phyloP scores from a whole-genome alignment of 805 yeast genomes.

The Lachancea thermotolerans region DNA sequence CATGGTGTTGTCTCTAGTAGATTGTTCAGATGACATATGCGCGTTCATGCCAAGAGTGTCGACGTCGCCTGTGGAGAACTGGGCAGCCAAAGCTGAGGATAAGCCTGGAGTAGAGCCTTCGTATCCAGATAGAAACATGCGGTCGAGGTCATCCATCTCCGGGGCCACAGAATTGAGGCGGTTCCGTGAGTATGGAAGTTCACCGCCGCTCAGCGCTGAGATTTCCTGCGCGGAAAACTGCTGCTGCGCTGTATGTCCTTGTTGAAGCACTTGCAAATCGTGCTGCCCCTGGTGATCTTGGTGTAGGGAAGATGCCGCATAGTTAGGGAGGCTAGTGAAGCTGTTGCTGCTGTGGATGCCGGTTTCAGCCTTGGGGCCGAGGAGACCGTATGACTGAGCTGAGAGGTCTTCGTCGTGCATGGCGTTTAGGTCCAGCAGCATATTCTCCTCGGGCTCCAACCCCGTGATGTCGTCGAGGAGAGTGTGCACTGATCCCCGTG shows the following conservation, averaged over 20 bases:
- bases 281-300: not conserved
- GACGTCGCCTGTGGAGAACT: not conserved
- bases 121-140: slow-evolving; percentile 7
- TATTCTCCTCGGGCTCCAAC: slow-evolving; percentile 1
- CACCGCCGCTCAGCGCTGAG: not conserved
- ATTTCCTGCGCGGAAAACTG: not conserved
- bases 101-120: not conserved
- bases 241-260: not conserved
- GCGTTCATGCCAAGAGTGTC: not conserved
- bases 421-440: slow-evolving; percentile 1
- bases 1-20: slow-evolving; percentile 6
- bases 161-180: slow-evolving; percentile 7
- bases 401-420: not conserved
- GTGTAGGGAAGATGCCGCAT: not conserved
- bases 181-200: slow-evolving; percentile 2
- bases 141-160: slow-evolving; percentile 5
- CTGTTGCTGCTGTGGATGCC: not conserved
- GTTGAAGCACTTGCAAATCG: not conserved
- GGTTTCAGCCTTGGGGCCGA: not conserved
- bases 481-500: not conserved
- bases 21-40: not conserved
- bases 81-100: not conserved
- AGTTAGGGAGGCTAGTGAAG: not conserved
- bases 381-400: not conserved
- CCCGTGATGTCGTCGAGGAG: not conserved